Base-by-base conservation (phyloP, 1,284 basidiomycete genomes). In the Taiwanofungus camphoratus region DNA sequence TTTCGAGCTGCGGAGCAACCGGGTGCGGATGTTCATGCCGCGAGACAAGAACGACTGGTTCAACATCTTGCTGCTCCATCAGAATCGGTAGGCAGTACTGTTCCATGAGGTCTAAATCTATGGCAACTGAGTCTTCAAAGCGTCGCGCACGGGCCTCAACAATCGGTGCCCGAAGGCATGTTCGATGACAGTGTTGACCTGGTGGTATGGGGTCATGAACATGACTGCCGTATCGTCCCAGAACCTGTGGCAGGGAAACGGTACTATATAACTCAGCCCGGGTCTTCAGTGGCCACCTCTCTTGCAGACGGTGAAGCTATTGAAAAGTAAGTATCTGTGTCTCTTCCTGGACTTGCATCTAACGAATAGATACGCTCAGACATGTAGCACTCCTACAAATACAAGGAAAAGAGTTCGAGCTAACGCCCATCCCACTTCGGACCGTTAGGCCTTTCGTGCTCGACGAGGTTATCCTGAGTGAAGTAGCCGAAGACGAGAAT, bases 151-250 rank as follows among this genome's bases (percentile, higher is more conserved):
- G 92, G 92, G 1, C 90, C 91, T 3, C 91, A 96, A 60, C 87
- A 92, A 53, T 89, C 76, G 19, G 93, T 98, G 0, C 93, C 94
- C 2, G 96, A 99, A 59, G 87, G 88, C 46, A 90, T 96, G 79
- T 99, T 99, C 56, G 95, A 98, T 59, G 92, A 99, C 59, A 90
- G 85, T 54, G 76, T 98, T 45, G 82, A 96, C 58, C 74, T 99
- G 4, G 90, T 99, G 6, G 74, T 99, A 1, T 99, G 95, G 95
- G 95, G 96, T 1, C 96, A 99, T 61, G 96, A 99, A 63, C 96
- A 99, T 61, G 95, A 99, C 63, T 97, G 94, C 60, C 79, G 92
- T 20, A 92, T 98, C 47, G 70, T 79, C 2, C 95, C 95, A 0
- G 91, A 97, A 58, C 74, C 81, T 2, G 93, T 99, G 4, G 83